Evolutionary conservation across 352 stramenopile genomes (phyloP).

Genomic region (Phytophthora crassamura): DNA sequence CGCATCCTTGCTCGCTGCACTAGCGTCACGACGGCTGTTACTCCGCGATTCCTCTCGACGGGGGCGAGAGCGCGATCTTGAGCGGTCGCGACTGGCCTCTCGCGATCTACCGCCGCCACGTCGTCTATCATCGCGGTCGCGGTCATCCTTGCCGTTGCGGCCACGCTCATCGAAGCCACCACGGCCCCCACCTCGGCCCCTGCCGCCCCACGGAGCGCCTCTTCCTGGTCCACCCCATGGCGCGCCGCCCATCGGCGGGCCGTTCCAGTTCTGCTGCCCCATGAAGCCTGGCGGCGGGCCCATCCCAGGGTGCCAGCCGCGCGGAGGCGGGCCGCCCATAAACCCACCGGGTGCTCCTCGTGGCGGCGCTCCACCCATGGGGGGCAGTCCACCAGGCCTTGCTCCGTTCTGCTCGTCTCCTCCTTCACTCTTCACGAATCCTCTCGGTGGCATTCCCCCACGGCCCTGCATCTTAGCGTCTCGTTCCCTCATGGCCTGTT

Average conservation of each 20-base stretch:
- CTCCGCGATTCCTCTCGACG: constrained; percentile 35
- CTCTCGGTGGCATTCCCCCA: constrained; percentile 34
- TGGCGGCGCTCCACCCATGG: constrained; percentile 31
- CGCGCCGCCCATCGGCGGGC: constrained; percentile 46
- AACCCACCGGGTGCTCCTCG: constrained; percentile 49
- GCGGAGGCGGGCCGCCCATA: constrained; percentile 57
- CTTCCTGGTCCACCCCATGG: constrained; percentile 53
- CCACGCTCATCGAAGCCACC: constrained; percentile 57
- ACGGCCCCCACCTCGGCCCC: constrained; percentile 43
- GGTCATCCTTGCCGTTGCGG: constrained; percentile 44
- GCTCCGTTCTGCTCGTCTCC: constrained; percentile 23
- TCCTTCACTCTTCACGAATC: constrained; percentile 37
- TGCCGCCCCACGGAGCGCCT: constrained; percentile 56
- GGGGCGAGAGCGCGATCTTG: constrained; percentile 54
- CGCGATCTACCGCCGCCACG: constrained; percentile 31
- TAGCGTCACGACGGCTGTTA: constrained; percentile 32
- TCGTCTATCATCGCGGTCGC: constrained; percentile 32
- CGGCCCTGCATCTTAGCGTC: constrained; percentile 43
- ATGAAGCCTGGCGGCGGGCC: constrained; percentile 58
- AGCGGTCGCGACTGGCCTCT: constrained; percentile 67
- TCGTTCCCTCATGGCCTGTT: constrained; percentile 46
- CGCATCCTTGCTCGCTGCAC: constrained; percentile 20
- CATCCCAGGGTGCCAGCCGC: constrained; percentile 78
- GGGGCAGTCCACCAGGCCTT: constrained; percentile 18
- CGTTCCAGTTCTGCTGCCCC: constrained; percentile 53